phyloP scores from a whole-genome alignment of 2,329 filamentous ascomycete genomes.

The Pseudocercospora crystallina region DNA sequence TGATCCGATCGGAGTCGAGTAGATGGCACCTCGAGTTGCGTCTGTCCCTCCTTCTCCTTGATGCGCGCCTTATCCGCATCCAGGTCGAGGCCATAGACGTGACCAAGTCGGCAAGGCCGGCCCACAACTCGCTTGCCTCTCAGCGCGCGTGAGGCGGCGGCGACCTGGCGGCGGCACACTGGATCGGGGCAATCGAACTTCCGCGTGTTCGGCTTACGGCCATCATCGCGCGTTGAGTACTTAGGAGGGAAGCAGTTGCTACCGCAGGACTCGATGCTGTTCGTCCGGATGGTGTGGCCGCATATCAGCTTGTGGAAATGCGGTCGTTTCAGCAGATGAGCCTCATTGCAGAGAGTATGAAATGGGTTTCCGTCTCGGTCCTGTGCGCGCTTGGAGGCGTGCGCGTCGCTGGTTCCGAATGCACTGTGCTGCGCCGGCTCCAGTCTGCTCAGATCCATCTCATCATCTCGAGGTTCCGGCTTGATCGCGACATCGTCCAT shows the following conservation, averaged over 20 bases:
- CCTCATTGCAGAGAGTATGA: constrained; percentile 9
- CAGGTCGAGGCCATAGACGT: constrained; percentile 9
- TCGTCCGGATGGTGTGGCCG: constrained; percentile 11
- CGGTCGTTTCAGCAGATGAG: constrained; percentile 1
- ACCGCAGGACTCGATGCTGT: constrained; percentile 8
- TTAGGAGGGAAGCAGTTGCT: neutral
- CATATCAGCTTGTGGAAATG: constrained; percentile 12
- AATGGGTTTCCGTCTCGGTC: constrained; percentile 7
- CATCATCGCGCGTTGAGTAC: neutral
- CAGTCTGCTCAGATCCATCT: too few relatives aligned
- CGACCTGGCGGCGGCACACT: neutral
- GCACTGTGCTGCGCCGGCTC: too few relatives aligned
- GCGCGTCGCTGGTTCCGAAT: neutral
- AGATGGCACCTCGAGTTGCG: neutral
- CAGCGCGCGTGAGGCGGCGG: neutral
- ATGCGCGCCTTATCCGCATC: constrained; percentile 2
- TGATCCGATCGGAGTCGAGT: neutral
- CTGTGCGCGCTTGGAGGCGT: constrained; percentile 5
- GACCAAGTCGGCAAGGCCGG: constrained; percentile 4
- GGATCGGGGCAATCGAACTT: constrained; percentile 11
- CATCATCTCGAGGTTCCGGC: constrained; percentile 1
- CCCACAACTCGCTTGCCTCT: neutral
- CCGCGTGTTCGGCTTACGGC: constrained; percentile 1
- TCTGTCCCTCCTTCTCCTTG: constrained; percentile 1
- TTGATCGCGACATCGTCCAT: too few relatives aligned